Percentiles rank a stretch among this genome's conserved stretches.
Conservation (phyloP, 1,284 basidiomycete species). For the Inonotus obliquus region DNA sequence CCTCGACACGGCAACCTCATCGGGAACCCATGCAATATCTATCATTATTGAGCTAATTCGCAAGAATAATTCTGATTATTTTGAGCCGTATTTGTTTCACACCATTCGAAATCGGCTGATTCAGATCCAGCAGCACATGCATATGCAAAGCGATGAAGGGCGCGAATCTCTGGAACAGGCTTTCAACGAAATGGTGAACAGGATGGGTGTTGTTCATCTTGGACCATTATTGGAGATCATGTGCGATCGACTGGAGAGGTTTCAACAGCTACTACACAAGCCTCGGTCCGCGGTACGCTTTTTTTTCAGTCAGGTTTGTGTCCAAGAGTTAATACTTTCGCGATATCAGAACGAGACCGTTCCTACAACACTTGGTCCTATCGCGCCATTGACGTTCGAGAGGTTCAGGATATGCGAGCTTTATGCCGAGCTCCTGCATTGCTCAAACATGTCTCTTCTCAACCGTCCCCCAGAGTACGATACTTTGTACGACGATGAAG, state of each 20-base stretch:
- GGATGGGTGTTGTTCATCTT: conserved; percentile 93
- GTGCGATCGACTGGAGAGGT: conserved; percentile 62
- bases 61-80: conserved; percentile 98
- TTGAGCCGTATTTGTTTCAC: conserved; percentile 98
- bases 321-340: conserved; percentile 5
- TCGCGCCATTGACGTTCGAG: conserved; percentile 87
- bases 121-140: conserved; percentile 71
- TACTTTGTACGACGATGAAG: conserved; percentile 74
- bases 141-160: conserved; percentile 51
- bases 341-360: conserved; percentile 54
- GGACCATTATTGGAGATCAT: conserved; percentile 81
- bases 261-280: conserved; percentile 67
- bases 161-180: conserved; percentile 72
- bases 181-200: conserved; percentile 83
- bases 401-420: conserved; percentile 97
- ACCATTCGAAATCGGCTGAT: conserved; percentile 89
- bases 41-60: conserved; percentile 95
- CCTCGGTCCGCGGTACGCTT: conserved; percentile 72
- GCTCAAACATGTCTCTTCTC: conserved; percentile 96
- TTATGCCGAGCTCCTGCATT: conserved; percentile 95
- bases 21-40: conserved; percentile 83
- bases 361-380: conserved; percentile 64
- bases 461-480: conserved; percentile 74
- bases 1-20: conserved; percentile 78
- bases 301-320: neutral